A percentile compares a stretch with the other conserved stretches of the same genome.
phyloP scores from a whole-genome alignment of 2,329 filamentous ascomycete species.

The Sporothrix pallida region DNA sequence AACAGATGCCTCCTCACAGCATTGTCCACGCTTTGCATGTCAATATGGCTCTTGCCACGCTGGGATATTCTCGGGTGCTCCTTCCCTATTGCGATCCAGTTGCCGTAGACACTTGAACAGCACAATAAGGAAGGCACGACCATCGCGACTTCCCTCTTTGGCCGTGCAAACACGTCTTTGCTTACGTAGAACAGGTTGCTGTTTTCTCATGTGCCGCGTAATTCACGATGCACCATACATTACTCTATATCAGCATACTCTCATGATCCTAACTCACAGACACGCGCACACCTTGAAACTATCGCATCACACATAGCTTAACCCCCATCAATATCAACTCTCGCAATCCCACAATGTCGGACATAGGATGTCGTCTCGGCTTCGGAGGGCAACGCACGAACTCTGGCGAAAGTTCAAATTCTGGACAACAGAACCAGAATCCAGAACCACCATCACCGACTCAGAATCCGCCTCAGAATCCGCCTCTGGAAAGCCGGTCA shows the following conservation, averaged over 20 bases:
- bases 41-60: not conserved
- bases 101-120: not conserved
- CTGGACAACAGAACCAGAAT: not conserved
- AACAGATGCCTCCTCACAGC: too few relatives aligned
- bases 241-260: not conserved
- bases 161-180: not conserved
- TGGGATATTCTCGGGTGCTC: not conserved
- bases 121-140: not conserved
- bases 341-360: not conserved
- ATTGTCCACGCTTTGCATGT: too few relatives aligned
- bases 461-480: not conserved
- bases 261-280: not conserved
- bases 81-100: not conserved
- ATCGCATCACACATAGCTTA: too few relatives aligned
- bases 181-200: not conserved
- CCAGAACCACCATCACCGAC: not conserved
- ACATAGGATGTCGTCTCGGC: not conserved
- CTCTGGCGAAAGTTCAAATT: not conserved
- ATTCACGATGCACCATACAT: not conserved
- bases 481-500: not conserved
- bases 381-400: not conserved
- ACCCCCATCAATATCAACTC: not conserved
- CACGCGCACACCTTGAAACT: not conserved
- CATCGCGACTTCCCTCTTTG: conserved; percentile 14
- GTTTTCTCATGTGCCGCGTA: not conserved